Base-by-base conservation (phyloP, 2,329 filamentous ascomycete species). In the Fusarium xylarioides region DNA sequence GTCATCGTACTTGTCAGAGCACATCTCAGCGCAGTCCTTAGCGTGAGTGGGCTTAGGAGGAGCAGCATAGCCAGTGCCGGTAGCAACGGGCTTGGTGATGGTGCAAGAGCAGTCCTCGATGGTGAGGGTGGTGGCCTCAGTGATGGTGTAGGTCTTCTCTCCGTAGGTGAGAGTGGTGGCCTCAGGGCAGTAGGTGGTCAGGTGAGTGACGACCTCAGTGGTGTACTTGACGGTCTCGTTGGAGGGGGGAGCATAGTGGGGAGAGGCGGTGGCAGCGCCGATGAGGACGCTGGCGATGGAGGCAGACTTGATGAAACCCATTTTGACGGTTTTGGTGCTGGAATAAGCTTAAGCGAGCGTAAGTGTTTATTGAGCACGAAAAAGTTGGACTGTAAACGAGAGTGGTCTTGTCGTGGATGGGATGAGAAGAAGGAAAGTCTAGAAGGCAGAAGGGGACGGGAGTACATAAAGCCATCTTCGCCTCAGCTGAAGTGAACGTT, bases 151-250 rank as follows among this genome's bases (percentile, higher is more conserved):
- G 82, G 90, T 92, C 80, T 86, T 83, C 81, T 83, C 84, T 78
- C 85, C 86, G 83, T 90, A 85, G 78, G 86, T 87, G 80, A 92
- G 81, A 74, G 84, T 83, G 74, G 91, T 92, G 68, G 91, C 80
- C 71, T 77, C 84, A 12, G 91, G 90, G 88, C 91, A 93, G 87
- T 85, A 92, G 78, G 91, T 93, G 82, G 88, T 91, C 83, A 88
- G 86, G 63, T 85, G 83, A 61, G 89, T 91, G 71, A 92, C 86
- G 68, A 89, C 84, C 85, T 91, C 87, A 74, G 90, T 92, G 82
- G 85, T 86, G 83, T 87, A 89, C 79, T 82, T 83, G 75, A 84
- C 82, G 78, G 70, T 74, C 38, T 57, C 64, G 75, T 74, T 74
- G 69, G 66, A 64, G 35, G 64, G 64, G 14, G 65, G 66, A 52